Evolutionary conservation across 139 green algal genomes (phyloP).

Genomic region (Micractinium sp.): DNA sequence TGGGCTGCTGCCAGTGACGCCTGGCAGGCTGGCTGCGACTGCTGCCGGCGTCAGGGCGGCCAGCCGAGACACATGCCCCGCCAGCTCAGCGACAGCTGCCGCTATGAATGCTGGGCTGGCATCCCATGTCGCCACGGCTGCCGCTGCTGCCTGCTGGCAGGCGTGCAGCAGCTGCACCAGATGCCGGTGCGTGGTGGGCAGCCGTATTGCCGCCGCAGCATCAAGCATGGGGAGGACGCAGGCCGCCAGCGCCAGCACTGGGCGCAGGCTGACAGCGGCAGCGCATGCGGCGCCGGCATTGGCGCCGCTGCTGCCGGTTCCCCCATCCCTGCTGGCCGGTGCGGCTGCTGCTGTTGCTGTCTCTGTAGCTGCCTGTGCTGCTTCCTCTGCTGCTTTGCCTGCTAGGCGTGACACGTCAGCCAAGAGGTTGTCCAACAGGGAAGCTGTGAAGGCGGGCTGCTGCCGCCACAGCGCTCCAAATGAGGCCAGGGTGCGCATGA

Average conservation of each 20-base stretch:
- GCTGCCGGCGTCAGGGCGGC: conserved; percentile 1
- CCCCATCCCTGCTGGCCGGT: too few species aligned
- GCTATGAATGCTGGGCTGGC: neutral
- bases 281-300: neutral
- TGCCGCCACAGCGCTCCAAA: conserved; percentile 28
- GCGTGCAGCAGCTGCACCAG: neutral
- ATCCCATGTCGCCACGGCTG: neutral
- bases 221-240: conserved; percentile 29
- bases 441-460: conserved; percentile 14
- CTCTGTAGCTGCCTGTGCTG: neutral
- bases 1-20: neutral
- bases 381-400: neutral
- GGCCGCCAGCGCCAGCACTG: conserved; percentile 16
- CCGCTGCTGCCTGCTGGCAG: neutral
- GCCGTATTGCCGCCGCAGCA: neutral
- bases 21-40: too few species aligned
- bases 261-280: neutral
- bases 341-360: neutral
- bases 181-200: neutral
- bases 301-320: neutral
- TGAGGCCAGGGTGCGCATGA: conserved; percentile 25
- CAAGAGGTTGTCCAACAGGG: conserved; percentile 15
- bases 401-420: conserved; percentile 4
- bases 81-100: neutral
- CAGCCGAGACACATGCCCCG: conserved; percentile 8